A percentile compares a stretch with the other conserved stretches of the same genome.
phyloP scores from a whole-genome alignment of 2,329 filamentous ascomycete species.

The Ophiostoma angusticollis region DNA sequence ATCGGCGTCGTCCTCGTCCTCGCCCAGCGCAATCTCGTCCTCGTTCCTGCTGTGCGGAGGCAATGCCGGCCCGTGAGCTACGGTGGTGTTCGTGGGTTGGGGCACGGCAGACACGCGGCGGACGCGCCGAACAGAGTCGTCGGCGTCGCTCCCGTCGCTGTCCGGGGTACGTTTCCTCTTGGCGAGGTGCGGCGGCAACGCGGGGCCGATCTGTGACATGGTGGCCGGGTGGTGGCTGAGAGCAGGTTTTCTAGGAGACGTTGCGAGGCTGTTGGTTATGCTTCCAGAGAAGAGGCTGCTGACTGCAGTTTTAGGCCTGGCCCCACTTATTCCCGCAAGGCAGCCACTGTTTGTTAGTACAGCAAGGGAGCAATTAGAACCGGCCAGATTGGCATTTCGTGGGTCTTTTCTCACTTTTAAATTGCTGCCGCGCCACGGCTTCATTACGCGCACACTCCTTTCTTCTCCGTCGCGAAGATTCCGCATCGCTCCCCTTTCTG shows the following conservation, averaged over 20 bases:
- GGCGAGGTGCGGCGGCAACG: slow-evolving; percentile 52
- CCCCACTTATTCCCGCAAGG: no score
- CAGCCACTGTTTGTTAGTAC: no score
- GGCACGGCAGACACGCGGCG: slow-evolving; percentile 3
- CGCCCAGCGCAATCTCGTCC: slow-evolving; percentile 29
- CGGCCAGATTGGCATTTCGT: no score
- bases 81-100: slow-evolving; percentile 18
- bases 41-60: slow-evolving; percentile 19
- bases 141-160: slow-evolving; percentile 26
- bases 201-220: slow-evolving; percentile 60
- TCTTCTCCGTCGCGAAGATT: slow-evolving; percentile 6
- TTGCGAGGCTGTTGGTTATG: not conserved
- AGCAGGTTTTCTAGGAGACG: not conserved
- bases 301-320: no score
- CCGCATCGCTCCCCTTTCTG: slow-evolving; percentile 1
- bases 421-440: no score
- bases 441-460: not conserved
- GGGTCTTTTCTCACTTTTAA: no score
- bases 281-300: no score
- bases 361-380: no score
- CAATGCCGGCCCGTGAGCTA: slow-evolving; percentile 14
- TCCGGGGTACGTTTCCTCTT: slow-evolving; percentile 47
- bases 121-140: slow-evolving; percentile 4
- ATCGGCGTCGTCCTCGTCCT: slow-evolving; percentile 24
- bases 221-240: slow-evolving; percentile 8